A percentile compares a stretch with the other conserved stretches of the same genome.
Conservation (phyloP, 805 yeast species). For the Lipomyces lipofer region DNA sequence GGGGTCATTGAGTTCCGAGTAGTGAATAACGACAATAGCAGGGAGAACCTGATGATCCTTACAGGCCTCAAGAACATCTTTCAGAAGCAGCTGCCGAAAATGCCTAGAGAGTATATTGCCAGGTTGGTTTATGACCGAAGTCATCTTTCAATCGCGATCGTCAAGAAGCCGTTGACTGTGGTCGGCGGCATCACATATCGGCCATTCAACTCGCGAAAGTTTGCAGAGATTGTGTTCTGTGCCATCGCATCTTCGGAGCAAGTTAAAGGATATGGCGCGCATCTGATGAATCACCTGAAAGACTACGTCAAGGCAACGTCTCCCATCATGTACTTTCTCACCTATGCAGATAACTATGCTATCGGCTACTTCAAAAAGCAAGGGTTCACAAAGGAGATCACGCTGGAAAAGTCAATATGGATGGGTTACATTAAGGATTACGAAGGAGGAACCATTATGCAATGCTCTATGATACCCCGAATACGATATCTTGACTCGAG, state of each 20-base stretch:
- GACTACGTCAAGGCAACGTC: conserved; percentile 91
- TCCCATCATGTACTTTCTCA: conserved; percentile 79
- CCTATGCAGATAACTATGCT: conserved; percentile 98
- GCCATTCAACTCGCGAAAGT: conserved; percentile 85
- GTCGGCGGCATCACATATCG: conserved; percentile 97
- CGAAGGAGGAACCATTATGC: conserved; percentile 99
- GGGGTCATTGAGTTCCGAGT: conserved; percentile 94
- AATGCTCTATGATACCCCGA: conserved; percentile 88
- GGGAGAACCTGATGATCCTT: conserved; percentile 83
- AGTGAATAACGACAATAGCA: conserved; percentile 89
- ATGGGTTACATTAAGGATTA: conserved; percentile 98
- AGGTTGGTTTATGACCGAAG: conserved; percentile 91
- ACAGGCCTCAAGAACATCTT: conserved; percentile 95
- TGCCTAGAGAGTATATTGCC: conserved; percentile 97
- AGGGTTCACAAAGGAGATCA: conserved; percentile 93
- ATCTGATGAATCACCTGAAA: conserved; percentile 94
- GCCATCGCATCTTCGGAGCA: conserved; percentile 97
- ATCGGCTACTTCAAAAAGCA: conserved; percentile 98
- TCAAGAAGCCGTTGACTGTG: conserved; percentile 87
- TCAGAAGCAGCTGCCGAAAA: conserved; percentile 95
- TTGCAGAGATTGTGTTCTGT: conserved; percentile 98
- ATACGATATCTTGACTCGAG: conserved; percentile 86
- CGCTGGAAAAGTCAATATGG: conserved; percentile 85
- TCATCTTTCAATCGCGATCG: conserved; percentile 94
- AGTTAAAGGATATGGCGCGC: conserved; percentile 98